Base-by-base conservation (phyloP, 1,139 yeast species). In the Saccharomyces pastorianus region DNA sequence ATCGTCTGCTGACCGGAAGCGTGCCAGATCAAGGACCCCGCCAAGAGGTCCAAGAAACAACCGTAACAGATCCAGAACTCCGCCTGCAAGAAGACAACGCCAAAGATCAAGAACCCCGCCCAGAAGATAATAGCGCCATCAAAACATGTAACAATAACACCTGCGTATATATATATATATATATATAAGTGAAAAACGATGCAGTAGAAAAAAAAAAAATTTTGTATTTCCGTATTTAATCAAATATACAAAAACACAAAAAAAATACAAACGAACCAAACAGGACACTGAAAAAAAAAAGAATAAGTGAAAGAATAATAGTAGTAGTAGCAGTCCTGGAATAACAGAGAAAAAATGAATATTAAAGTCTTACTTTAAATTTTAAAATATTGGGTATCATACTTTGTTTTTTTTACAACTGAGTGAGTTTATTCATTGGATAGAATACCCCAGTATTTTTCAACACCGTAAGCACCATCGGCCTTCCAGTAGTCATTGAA, bases 401-500 rank as follows among this genome's bases (percentile, higher is more conserved):
- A n/a, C 6, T 32, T 32, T 29, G 23, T 46, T 38, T 41, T 14
- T 25, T 28, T 44, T 46, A 46, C 26, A 17, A 38, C n/a, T 28
- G 13, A 32, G 50, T 26, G 41, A 60, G 47, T 49, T 57, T 62
- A 63, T 57, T 62, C 60, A 46, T 56, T 46, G 51, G 61, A 59
- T 49, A 60, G 73, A 57, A 83, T 73, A 67, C 93, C 93, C 87
- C 88, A 86, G 77, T 78, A 79, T 71, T 84, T 83, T 73, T 86
- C 93, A 61, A 82, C 84, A 63, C 76, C 78, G 70, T 78, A 78
- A 41, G 80, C 69, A 64, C 91, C 93, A 51, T 84, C 83, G 57
- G 75, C 76, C 74, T 86, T 86, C 95, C 95, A 86, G 71, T 79
- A 78, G 71, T 86, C 91, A 70, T 86, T 82, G 74, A 75, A 85